Base-by-base conservation (phyloP, 2,329 filamentous ascomycete species). In the Samsoniella hepiali region DNA sequence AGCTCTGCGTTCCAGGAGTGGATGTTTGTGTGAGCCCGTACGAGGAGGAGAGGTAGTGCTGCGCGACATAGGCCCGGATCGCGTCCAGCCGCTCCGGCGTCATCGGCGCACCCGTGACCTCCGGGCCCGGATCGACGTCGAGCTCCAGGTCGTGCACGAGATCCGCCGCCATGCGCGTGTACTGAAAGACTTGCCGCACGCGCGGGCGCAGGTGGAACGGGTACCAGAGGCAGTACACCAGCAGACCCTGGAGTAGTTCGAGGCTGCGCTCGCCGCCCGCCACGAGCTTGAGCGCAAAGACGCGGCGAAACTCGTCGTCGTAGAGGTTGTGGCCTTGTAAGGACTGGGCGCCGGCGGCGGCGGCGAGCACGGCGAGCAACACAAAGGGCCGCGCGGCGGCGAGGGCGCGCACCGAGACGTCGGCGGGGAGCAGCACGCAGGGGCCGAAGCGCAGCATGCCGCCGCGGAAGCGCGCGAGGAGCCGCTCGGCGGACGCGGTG, bases 181-280 rank as follows among this genome's bases (percentile, higher is more conserved):
- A 85, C 62, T 84, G 82, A 5, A 76, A 73, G 0, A 77, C 73
- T 45, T 83, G 81, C 65, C 73, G 81, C 65, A 79, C 82, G 64
- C 77, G 83, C 2, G 82, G 82, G 1, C 82, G 74, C 15, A 85
- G 72, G 64, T 85, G 82, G 44, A 82, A 83, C 0, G 82, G 83
- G 57, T 84, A 87, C 85, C 85, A 88, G 22, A 79, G 76, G 57
- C 82, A 79, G 65, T 87, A 87, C 6, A 87, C 78, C 32, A 87
- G 72, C 27, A 87, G 71, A 3, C 84, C 84, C 65, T 85, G 82
- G 1, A 88, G 70, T 17, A 87, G 67, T 67, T 88, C 84, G 29
- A 87, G 64, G 13, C 77, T 84, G 63, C 82, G 79, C 73, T 88
- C 84, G 0, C 84, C 83, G 3, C 81, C 78, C 0, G 84, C 77